phyloP scores from a whole-genome alignment of 768 basidiomycete species.

The Kwoniella pini region DNA sequence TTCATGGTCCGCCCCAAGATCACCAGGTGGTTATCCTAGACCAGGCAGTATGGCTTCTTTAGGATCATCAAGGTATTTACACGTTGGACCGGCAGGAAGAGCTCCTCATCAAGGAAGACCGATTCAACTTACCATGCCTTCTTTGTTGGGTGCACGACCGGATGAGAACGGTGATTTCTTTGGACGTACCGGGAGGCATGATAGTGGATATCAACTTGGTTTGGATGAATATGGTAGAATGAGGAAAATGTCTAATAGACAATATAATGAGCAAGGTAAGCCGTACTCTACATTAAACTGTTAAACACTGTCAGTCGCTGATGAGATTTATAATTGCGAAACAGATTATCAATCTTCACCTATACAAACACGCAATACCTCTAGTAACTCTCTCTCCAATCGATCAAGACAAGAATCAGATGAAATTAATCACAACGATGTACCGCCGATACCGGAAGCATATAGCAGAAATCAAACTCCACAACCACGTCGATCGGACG shows the following conservation, averaged over 20 bases:
- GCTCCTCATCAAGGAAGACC: slow-evolving; percentile 44
- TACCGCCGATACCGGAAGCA: slow-evolving; percentile 3
- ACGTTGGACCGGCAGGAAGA: slow-evolving; percentile 32
- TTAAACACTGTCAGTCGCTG: no score
- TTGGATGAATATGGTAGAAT: slow-evolving; percentile 42
- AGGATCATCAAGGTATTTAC: slow-evolving; percentile 26
- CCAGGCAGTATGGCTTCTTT: slow-evolving; percentile 34
- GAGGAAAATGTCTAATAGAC: slow-evolving; percentile 29
- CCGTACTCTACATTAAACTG: background rate
- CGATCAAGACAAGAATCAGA: slow-evolving; percentile 16
- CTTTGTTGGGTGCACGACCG: slow-evolving; percentile 27
- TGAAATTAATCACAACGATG: slow-evolving; percentile 3
- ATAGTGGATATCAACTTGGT: slow-evolving; percentile 6
- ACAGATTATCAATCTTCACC: slow-evolving; percentile 12
- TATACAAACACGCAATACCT: background rate
- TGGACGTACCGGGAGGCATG: slow-evolving; percentile 3
- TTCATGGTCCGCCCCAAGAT: slow-evolving; percentile 8
- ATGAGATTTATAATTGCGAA: background rate
- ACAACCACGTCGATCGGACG: background rate
- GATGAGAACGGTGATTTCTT: slow-evolving; percentile 33
- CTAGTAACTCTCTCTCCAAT: slow-evolving; percentile 1
- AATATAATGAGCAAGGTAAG: slow-evolving; percentile 17
- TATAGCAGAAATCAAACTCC: background rate
- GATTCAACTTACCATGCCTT: slow-evolving; percentile 38
- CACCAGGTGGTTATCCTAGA: slow-evolving; percentile 22